Evolutionary conservation across 495 filamentous ascomycete genomes (phyloP).

Genomic region (Parmelia sp.): DNA sequence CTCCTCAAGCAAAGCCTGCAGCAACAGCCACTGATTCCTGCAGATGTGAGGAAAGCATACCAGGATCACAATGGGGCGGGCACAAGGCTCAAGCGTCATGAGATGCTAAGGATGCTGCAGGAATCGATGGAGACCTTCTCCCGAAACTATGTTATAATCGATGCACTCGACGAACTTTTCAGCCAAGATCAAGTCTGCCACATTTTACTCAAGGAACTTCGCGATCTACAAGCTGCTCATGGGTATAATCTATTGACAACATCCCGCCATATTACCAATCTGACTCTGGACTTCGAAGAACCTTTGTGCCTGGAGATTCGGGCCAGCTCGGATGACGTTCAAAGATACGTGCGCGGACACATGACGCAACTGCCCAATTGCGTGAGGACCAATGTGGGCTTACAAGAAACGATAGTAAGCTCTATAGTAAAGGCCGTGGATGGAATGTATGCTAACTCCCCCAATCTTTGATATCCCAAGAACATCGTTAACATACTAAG

Average conservation of each 20-base stretch:
- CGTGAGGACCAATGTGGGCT: not conserved
- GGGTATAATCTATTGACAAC: conserved; percentile 8
- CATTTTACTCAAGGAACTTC: not conserved
- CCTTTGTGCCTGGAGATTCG: conserved; percentile 32
- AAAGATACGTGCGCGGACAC: conserved; percentile 27
- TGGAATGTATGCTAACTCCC: too few relatives aligned
- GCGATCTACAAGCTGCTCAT: not conserved
- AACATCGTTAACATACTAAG: too few relatives aligned
- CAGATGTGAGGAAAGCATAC: not conserved
- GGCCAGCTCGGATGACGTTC: conserved; percentile 35
- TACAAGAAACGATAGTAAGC: conserved; percentile 1
- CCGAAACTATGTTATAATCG: conserved; percentile 26
- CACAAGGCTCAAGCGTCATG: too few relatives aligned
- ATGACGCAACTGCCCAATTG: conserved; percentile 4
- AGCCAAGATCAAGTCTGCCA: conserved; percentile 5
- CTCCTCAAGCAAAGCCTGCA: conserved; percentile 9
- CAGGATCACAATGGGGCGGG: too few relatives aligned
- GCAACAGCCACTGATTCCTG: not conserved
- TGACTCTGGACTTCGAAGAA: conserved; percentile 27
- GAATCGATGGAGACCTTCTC: not conserved
- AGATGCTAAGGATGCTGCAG: conserved; percentile 8
- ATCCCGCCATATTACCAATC: conserved; percentile 29
- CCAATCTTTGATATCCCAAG: too few relatives aligned
- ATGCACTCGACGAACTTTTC: conserved; percentile 44
- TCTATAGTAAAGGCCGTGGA: not conserved